Evolutionary conservation across 805 yeast genomes (phyloP).

Genomic region (Yarrowia sp.): DNA sequence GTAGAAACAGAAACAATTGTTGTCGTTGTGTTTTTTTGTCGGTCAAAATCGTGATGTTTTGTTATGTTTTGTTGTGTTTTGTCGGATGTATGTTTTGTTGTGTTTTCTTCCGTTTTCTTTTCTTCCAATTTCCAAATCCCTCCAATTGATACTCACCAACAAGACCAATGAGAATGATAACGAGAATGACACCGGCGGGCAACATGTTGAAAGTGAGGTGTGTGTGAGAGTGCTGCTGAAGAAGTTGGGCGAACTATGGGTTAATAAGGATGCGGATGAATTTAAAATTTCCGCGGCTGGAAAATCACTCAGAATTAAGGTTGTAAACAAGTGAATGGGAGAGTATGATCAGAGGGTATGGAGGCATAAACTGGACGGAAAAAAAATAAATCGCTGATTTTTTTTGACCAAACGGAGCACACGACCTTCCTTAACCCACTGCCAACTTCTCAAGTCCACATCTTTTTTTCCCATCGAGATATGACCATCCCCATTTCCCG

Average conservation of each 20-base stretch:
- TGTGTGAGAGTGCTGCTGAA: slow-evolving; percentile 15
- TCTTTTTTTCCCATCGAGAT: background rate
- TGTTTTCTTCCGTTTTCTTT: no score
- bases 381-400: no score
- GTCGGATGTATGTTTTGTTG: no score
- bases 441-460: no score
- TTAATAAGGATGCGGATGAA: slow-evolving; percentile 25
- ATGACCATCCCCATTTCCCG: background rate
- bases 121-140: background rate
- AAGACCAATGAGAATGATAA: slow-evolving; percentile 47
- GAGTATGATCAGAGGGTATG: background rate
- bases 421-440: no score
- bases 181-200: slow-evolving; percentile 74
- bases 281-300: slow-evolving; percentile 21
- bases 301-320: slow-evolving; percentile 26
- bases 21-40: no score
- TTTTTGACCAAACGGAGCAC: no score
- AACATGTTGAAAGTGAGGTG: slow-evolving; percentile 45
- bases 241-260: slow-evolving; percentile 26
- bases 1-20: no score
- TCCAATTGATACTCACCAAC: slow-evolving; percentile 38
- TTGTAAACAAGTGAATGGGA: slow-evolving; percentile 22
- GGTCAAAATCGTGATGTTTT: no score
- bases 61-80: no score
- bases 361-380: no score